phyloP scores from a whole-genome alignment of 805 yeast genomes.

The Wickerhamiella parazyma region DNA sequence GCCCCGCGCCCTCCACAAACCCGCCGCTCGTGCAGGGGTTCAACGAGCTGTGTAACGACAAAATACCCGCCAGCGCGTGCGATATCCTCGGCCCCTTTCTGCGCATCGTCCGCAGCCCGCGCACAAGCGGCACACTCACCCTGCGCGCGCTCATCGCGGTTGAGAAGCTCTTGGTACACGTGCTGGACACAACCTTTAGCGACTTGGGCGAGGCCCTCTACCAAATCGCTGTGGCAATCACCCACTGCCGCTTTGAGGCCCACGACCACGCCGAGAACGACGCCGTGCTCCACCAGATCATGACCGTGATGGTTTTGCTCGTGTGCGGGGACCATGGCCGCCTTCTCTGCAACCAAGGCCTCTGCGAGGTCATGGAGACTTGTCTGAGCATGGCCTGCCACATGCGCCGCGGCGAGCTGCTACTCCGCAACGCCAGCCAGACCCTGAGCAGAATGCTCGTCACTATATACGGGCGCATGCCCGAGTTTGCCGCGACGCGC shows the following conservation, averaged over 20 bases:
- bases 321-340: conserved; percentile 52
- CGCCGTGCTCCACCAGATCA: conserved; percentile 71
- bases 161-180: conserved; percentile 56
- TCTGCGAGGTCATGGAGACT: conserved; percentile 82
- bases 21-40: conserved; percentile 50
- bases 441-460: conserved; percentile 15
- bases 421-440: conserved; percentile 66
- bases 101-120: conserved; percentile 65
- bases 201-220: conserved; percentile 46
- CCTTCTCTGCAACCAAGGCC: conserved; percentile 62
- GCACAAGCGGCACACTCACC: conserved; percentile 78
- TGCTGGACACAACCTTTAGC: conserved; percentile 42
- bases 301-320: conserved; percentile 55
- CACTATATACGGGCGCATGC: conserved; percentile 11
- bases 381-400: conserved; percentile 86
- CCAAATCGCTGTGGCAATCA: conserved; percentile 59
- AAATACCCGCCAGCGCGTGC: conserved; percentile 50
- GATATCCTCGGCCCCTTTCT: conserved; percentile 79
- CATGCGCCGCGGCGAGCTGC: conserved; percentile 76
- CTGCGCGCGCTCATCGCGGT: conserved; percentile 65
- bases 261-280: conserved; percentile 88
- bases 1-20: not conserved
- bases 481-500: not conserved
- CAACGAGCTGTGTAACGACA: conserved; percentile 48
- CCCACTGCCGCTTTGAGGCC: conserved; percentile 93